Percentiles rank a stretch among this genome's conserved stretches.
phyloP scores from a whole-genome alignment of 1,284 basidiomycete genomes.

The Ustilago loliicola region DNA sequence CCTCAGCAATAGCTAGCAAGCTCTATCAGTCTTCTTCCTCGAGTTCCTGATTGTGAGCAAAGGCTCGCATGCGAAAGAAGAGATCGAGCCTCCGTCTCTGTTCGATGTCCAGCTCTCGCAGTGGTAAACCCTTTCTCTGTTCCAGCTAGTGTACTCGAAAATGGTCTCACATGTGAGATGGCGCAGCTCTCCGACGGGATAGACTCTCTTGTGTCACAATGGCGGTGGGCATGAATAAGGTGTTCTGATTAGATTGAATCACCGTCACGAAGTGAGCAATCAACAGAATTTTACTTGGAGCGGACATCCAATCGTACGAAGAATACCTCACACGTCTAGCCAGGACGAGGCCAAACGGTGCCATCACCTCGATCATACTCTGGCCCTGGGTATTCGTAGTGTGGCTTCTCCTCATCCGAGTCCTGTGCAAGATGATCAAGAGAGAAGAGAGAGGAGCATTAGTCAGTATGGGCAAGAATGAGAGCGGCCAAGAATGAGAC shows the following conservation, averaged over 20 bases:
- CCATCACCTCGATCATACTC: slow-evolving; percentile 57
- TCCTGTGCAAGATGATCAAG: slow-evolving; percentile 29
- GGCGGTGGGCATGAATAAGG: not conserved
- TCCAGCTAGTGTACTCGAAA: not conserved
- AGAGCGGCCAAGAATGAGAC: not conserved
- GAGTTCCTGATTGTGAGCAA: no score
- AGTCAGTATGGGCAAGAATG: slow-evolving; percentile 11
- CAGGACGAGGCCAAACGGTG: slow-evolving; percentile 53
- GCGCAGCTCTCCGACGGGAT: not conserved
- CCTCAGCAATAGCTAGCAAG: no score
- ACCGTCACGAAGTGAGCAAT: not conserved
- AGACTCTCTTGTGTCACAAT: not conserved
- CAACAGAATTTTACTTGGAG: not conserved
- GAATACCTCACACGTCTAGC: slow-evolving; percentile 3
- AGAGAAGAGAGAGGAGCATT: not conserved
- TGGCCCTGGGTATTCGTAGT: slow-evolving; percentile 56
- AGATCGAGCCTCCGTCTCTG: not conserved
- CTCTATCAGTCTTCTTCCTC: no score
- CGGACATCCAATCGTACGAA: slow-evolving; percentile 11
- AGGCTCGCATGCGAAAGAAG: not conserved
- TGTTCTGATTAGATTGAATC: not conserved
- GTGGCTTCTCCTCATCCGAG: slow-evolving; percentile 62
- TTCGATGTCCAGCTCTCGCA: not conserved
- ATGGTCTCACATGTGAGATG: slow-evolving; percentile 3
- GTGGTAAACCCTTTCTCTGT: not conserved